Evolutionary conservation across 345 rosid species (phyloP).

Genomic region (Brassica nigra): DNA sequence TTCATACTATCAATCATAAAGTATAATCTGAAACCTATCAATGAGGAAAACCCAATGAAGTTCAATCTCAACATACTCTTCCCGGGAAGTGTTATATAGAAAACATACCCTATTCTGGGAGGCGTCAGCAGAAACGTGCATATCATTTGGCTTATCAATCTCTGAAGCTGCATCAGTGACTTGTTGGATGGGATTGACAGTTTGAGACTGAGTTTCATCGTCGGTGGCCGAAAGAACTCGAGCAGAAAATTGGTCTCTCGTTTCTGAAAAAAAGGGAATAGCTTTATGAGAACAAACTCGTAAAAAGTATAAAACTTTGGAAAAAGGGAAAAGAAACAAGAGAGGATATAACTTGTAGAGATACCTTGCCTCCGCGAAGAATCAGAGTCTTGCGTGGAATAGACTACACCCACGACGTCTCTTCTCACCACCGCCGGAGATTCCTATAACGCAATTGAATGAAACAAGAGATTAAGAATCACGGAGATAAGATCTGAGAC

Average conservation of each 20-base stretch:
- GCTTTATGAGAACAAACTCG: constrained; percentile 32
- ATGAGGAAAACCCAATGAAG: background rate
- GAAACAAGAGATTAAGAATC: constrained; percentile 28
- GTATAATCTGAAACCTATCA: background rate
- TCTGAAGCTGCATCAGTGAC: constrained; percentile 41
- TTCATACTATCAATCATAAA: background rate
- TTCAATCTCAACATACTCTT: background rate
- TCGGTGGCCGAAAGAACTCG: constrained; percentile 68
- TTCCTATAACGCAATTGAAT: constrained; percentile 47
- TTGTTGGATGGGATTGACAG: constrained; percentile 53
- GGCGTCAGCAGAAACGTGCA: constrained; percentile 14
- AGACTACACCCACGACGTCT: constrained; percentile 62
- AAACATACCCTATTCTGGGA: constrained; percentile 42
- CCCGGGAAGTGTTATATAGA: background rate
- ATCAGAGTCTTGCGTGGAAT: constrained; percentile 43
- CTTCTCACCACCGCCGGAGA: constrained; percentile 44
- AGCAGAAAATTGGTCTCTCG: constrained; percentile 64
- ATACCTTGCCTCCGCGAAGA: constrained; percentile 44
- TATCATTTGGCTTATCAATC: constrained; percentile 9
- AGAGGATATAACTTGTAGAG: background rate
- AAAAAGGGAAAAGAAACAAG: background rate
- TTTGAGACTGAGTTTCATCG: constrained; percentile 50
- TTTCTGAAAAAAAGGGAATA: constrained; percentile 33
- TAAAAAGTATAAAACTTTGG: background rate
- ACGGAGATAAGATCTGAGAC: background rate